Evolutionary conservation across 768 basidiomycete species (phyloP), one percentile per base, ranked within the genome.

Genomic region (Lyophyllum semitale): DNA sequence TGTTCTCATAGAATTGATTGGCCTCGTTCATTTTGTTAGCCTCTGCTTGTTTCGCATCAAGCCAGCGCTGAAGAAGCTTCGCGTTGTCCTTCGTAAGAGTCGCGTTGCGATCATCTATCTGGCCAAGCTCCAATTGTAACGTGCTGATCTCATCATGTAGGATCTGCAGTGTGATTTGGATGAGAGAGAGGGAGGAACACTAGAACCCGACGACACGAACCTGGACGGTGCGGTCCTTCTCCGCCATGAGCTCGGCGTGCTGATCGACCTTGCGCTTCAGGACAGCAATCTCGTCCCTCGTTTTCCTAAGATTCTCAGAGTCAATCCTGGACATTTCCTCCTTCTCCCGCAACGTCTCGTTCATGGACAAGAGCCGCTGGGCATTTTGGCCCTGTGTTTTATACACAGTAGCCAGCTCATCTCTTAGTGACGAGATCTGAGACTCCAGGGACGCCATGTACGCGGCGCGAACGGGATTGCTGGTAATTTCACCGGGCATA

Each of bases 311-410:
- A 62, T 82, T 85, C 67, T 97, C 95, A 2, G 88, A 80, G 57
- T 95, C 88, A 37, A 90, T 79, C 55, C 94, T 82, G 4, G 89
- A 84, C 30, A 89, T 68, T 60, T 98, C 95, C 66, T 98, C 95
- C 71, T 94, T 89, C 70, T 95, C 95, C 47, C 94, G 86, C 8
- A 98, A 79, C 1, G 93, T 93, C 71, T 99, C 97, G 57, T 93
- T 95, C 88, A 99, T 93, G 3, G 90, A 83, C 13, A 99, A 79
- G 8, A 96, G 82, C 35, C 94, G 84, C 68, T 97, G 95, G 1
- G 95, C 91, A 70, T 97, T 96, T 73, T 96, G 93, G 4, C 93
- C 91, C 59, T 98, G 95, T 0, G 93, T 92, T 71, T 96, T 95
- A 78, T 98, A 99, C 1, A 96, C 86, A 8, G 90, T 92, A 2